Conservation (phyloP, 176 grass and related monocot species). For the Eleusine indica region DNA sequence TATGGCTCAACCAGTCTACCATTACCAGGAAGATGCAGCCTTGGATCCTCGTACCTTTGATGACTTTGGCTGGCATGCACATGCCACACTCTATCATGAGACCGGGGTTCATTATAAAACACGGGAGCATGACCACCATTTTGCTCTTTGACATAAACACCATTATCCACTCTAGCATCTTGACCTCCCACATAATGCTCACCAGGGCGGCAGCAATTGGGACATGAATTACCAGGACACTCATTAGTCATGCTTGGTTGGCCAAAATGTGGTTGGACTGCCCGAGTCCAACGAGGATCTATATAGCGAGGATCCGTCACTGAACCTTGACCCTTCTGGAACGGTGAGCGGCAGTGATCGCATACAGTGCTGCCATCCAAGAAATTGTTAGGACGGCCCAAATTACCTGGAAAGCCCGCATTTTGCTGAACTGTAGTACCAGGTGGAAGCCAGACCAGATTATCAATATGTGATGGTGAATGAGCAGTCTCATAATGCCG, state of each 20-base stretch:
- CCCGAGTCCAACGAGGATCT: slow-evolving; percentile 60
- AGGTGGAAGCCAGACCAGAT: slow-evolving; percentile 66
- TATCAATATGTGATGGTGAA: slow-evolving; percentile 56
- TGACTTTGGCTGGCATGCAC: slow-evolving; percentile 52
- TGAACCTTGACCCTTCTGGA: slow-evolving; percentile 60
- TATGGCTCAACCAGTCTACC: slow-evolving; percentile 62
- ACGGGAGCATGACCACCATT: slow-evolving; percentile 52
- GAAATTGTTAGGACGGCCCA: slow-evolving; percentile 58
- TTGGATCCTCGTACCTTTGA: slow-evolving; percentile 66
- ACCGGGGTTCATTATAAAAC: slow-evolving; percentile 58
- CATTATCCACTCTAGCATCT: slow-evolving; percentile 65
- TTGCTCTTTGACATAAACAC: slow-evolving; percentile 63
- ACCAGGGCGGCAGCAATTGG: slow-evolving; percentile 55
- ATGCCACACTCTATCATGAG: slow-evolving; percentile 66
- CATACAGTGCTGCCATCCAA: slow-evolving; percentile 54
- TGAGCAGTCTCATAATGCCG: slow-evolving; percentile 56
- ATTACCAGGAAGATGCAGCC: slow-evolving; percentile 49
- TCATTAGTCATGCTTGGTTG: slow-evolving; percentile 52
- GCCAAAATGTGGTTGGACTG: slow-evolving; percentile 58
- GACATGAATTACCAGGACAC: slow-evolving; percentile 51
- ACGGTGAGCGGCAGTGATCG: slow-evolving; percentile 66
- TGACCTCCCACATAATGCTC: slow-evolving; percentile 60
- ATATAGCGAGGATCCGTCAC: slow-evolving; percentile 49
- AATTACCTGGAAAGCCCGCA: slow-evolving; percentile 66
- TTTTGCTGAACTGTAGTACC: slow-evolving; percentile 74